Evolutionary conservation across 1,284 basidiomycete species (phyloP), one percentile per base, ranked within the genome.

Genomic region (Cryptococcus depauperatus): DNA sequence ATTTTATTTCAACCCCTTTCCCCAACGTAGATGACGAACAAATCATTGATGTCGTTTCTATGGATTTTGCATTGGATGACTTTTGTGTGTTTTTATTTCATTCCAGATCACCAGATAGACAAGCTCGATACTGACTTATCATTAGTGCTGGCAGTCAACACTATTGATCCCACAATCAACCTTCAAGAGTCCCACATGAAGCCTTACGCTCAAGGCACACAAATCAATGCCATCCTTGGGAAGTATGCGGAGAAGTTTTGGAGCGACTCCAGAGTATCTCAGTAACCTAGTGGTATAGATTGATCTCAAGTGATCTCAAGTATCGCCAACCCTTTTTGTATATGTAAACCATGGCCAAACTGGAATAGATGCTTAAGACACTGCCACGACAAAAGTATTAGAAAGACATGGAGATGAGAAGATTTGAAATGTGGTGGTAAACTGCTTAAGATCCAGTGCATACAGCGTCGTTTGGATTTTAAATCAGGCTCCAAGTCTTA

Each of bases 11-110:
- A 18, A 59, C 64, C 3, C 57, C 62, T 0, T 59, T 68, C 44
- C 65, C 63, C 2, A 56, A 55, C n/a, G 55, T 66, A 1, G 34
- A 46, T 6, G 56, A 59, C 27, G 61, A 63, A 28, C 59, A 64
- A 34, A 40, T 47, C 9, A 58, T 71, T 23, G 66, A 67, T 43
- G 66, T 69, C 1, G 62, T 69, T 3, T 57, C 61, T 19, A 68
- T 70, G 68, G 66, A 68, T 48, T 71, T 70, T 51, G 58, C 64
- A 4, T 47, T 69, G 41, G 64, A 65, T 35, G 69, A 71, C 44
- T 66, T 70, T 46, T 37, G 68, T 66, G 37, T 55, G 68, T 62
- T 4, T 13, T 8, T 18, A 22, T 30, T 22, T 38, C 7, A 33
- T 21, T 22, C 23, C 10, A 28, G 16, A 16, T 10, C 9, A 14